These are phyloP conservation scores for Blastocystis sp. DNA, from an alignment of 352 stramenopile genomes.

Conservation along the genomic window DNA sequence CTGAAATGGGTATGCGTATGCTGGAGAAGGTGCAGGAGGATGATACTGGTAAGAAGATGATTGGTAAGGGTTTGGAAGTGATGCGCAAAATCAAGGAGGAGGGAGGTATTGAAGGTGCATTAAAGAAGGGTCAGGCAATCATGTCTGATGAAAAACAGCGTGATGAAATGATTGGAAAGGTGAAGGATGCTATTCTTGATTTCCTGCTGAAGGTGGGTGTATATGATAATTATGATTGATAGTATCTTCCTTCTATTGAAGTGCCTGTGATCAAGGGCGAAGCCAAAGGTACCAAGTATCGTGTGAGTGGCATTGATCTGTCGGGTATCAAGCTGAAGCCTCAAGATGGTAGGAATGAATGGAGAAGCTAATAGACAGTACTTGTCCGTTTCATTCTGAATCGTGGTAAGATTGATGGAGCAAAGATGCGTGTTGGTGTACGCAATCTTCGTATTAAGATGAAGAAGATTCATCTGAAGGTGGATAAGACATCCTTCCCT, in stretches of 20 bases:
- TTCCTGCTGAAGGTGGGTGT: conserved; percentile 52
- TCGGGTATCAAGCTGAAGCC: conserved; percentile 52
- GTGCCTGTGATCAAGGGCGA: conserved; percentile 60
- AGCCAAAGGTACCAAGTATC: conserved; percentile 33
- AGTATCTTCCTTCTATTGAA: conserved; percentile 52
- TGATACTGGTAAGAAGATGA: conserved; percentile 62
- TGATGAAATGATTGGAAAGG: conserved; percentile 64
- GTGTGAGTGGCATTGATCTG: conserved; percentile 36
- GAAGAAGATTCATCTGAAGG: conserved; percentile 55
- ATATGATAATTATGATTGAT: not conserved
- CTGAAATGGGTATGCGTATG: conserved; percentile 58
- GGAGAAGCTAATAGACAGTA: not conserved
- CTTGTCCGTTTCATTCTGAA: conserved; percentile 48
- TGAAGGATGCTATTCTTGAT: conserved; percentile 47
- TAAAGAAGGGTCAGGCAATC: conserved; percentile 55
- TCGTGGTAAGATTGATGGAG: conserved; percentile 50
- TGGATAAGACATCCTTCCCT: conserved; percentile 39
- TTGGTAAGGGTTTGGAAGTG: conserved; percentile 50
- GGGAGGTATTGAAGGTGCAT: conserved; percentile 34
- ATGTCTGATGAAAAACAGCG: conserved; percentile 51
- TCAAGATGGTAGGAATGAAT: not conserved
- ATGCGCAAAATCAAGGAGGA: conserved; percentile 42
- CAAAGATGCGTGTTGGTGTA: conserved; percentile 52
- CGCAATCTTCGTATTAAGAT: conserved; percentile 54
- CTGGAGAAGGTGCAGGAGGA: conserved; percentile 64